Percentiles rank a stretch among this genome's conserved stretches.
Evolutionary conservation across 2,329 filamentous ascomycete species (phyloP).

Genomic region (Trichoderma arundinaceum): DNA sequence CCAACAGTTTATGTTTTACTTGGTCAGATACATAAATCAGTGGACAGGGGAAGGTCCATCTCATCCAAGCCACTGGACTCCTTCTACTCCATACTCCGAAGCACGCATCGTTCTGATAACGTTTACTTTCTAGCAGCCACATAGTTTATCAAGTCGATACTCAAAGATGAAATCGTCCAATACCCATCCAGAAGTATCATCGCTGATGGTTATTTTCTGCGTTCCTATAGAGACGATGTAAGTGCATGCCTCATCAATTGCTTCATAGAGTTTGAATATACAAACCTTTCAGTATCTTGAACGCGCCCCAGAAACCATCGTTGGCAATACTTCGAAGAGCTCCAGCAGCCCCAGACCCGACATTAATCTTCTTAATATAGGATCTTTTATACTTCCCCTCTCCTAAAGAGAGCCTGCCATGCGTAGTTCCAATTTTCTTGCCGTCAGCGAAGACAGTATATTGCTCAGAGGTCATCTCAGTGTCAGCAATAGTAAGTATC

Average conservation of each 20-base stretch:
- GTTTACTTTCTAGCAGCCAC: not conserved
- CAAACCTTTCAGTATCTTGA: slow-evolving; percentile 21
- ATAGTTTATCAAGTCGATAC: slow-evolving; percentile 13
- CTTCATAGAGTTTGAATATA: not conserved
- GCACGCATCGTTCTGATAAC: too few species aligned
- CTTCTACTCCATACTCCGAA: not conserved
- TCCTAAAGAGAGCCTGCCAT: slow-evolving; percentile 16
- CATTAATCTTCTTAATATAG: not conserved
- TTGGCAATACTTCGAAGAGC: slow-evolving; percentile 19
- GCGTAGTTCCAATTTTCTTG: slow-evolving; percentile 6
- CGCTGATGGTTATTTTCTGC: not conserved
- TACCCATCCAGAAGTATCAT: not conserved
- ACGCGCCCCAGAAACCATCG: slow-evolving; percentile 20
- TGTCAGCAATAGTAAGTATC: slow-evolving; percentile 14
- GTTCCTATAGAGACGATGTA: not conserved
- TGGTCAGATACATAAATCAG: too few species aligned
- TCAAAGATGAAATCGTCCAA: slow-evolving; percentile 12
- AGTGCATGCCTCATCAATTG: not conserved
- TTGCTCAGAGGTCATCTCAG: slow-evolving; percentile 13
- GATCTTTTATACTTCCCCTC: slow-evolving; percentile 1
- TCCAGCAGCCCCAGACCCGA: slow-evolving; percentile 12
- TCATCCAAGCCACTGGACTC: not conserved
- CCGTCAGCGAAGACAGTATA: slow-evolving; percentile 10
- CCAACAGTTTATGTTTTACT: too few species aligned
- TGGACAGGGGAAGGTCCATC: too few species aligned